These are phyloP conservation scores for Candida endomychidarum DNA, from an alignment of 805 yeast species.

Conservation along the genomic window DNA sequence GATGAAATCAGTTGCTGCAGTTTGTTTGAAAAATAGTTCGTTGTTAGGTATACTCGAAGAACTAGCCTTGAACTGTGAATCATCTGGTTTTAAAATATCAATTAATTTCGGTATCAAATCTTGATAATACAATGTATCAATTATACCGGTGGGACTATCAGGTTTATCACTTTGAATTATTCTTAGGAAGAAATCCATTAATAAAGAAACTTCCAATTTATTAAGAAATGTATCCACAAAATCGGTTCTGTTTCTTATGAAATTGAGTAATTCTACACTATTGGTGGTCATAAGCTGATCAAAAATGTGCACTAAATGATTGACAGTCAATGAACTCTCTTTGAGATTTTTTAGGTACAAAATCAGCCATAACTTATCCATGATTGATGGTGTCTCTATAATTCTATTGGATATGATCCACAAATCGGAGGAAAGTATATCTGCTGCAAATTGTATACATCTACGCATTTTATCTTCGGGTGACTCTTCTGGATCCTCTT, in stretches of 20 bases:
- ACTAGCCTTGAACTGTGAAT: slow-evolving; percentile 47
- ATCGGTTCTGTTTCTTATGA: slow-evolving; percentile 63
- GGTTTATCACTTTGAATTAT: slow-evolving; percentile 92
- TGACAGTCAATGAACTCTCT: slow-evolving; percentile 40
- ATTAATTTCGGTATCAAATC: slow-evolving; percentile 70
- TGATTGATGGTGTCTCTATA: slow-evolving; percentile 41
- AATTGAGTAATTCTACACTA: slow-evolving; percentile 62
- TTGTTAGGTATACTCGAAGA: slow-evolving; percentile 26
- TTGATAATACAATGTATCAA: slow-evolving; percentile 73
- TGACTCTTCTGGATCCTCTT: slow-evolving; percentile 24
- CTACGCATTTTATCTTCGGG: slow-evolving; percentile 35
- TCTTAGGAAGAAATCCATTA: slow-evolving; percentile 89
- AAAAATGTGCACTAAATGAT: slow-evolving; percentile 57
- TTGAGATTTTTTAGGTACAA: slow-evolving; percentile 28
- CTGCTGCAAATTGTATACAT: slow-evolving; percentile 40
- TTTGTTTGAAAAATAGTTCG: slow-evolving; percentile 56
- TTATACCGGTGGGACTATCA: slow-evolving; percentile 83
- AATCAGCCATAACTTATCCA: slow-evolving; percentile 43
- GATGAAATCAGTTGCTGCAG: slow-evolving; percentile 92
- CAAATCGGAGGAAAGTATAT: slow-evolving; percentile 39
- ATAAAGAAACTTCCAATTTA: slow-evolving; percentile 89
- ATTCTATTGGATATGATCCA: slow-evolving; percentile 45
- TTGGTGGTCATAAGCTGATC: slow-evolving; percentile 77
- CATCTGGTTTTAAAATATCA: slow-evolving; percentile 65
- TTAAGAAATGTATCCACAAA: slow-evolving; percentile 78